A percentile compares a stretch with the other conserved stretches of the same genome.
phyloP scores from a whole-genome alignment of 2,329 filamentous ascomycete genomes.

The Ceratocystis papillata region DNA sequence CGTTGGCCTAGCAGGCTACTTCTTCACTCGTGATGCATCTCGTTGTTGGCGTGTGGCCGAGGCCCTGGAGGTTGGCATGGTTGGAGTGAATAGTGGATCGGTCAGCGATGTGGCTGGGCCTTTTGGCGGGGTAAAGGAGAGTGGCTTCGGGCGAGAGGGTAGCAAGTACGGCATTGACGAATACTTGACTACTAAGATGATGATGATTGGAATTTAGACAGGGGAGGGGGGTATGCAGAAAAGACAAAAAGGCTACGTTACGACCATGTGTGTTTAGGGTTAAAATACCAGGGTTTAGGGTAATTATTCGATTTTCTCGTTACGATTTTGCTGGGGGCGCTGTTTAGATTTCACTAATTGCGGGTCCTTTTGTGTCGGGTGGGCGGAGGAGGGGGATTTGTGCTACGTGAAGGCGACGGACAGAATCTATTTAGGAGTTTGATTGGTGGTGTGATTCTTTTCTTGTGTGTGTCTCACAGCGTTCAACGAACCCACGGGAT shows the following conservation, averaged over 20 bases:
- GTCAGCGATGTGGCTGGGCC: slow-evolving; percentile 47
- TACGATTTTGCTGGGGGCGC: neutral
- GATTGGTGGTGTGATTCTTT: neutral
- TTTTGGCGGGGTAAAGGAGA: slow-evolving; percentile 75
- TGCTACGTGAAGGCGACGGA: neutral
- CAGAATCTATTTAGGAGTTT: neutral
- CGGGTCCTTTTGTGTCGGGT: neutral
- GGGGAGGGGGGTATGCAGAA: neutral
- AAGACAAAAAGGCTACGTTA: neutral
- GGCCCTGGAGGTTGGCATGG: slow-evolving; percentile 39
- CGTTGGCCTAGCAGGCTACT: slow-evolving; percentile 62
- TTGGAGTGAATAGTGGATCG: slow-evolving; percentile 29
- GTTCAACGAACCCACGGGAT: neutral
- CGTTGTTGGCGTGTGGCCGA: slow-evolving; percentile 37
- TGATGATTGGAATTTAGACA: slow-evolving; percentile 27
- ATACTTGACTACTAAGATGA: slow-evolving; percentile 62
- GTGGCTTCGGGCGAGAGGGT: slow-evolving; percentile 69
- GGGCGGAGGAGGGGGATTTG: neutral
- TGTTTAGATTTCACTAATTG: neutral
- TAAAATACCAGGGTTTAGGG: neutral
- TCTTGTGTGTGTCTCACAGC: neutral
- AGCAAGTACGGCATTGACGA: slow-evolving; percentile 69
- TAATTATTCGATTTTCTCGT: neutral
- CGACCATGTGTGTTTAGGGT: neutral
- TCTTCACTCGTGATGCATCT: slow-evolving; percentile 45